Evolutionary conservation across 78 protist species (phyloP).

Genomic region (Guillardia theta): DNA sequence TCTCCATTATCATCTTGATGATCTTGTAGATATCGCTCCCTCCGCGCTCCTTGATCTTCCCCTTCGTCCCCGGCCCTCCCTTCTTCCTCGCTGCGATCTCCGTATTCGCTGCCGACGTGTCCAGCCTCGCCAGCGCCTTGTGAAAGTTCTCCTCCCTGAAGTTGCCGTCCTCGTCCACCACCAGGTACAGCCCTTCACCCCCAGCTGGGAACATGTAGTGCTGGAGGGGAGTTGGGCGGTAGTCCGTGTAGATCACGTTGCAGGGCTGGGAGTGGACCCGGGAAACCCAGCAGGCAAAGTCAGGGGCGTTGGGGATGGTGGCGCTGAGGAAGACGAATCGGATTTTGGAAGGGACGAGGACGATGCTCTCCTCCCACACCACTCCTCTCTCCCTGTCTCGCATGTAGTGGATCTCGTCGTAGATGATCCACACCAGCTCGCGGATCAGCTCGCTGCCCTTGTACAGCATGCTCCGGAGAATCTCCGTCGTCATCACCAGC

Average conservation of each 20-base stretch:
- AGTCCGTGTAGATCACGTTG: conserved; percentile 35
- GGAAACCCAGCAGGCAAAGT: conserved; percentile 84
- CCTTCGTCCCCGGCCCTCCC: neutral
- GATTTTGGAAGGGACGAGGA: conserved; percentile 71
- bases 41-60: conserved; percentile 13
- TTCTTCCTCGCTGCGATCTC: neutral
- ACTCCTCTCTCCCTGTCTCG: conserved; percentile 84
- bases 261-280: conserved; percentile 42
- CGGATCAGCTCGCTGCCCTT: conserved; percentile 88
- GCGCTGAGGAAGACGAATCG: conserved; percentile 88
- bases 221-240: conserved; percentile 92
- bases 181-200: conserved; percentile 86
- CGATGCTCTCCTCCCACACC: conserved; percentile 93
- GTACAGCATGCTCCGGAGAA: conserved; percentile 96
- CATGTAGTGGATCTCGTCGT: conserved; percentile 92
- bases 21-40: neutral
- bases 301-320: conserved; percentile 86
- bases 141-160: conserved; percentile 75
- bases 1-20: neutral
- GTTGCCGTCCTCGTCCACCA: conserved; percentile 75
- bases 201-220: conserved; percentile 68
- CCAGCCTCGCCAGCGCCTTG: conserved; percentile 51
- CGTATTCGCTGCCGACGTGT: neutral
- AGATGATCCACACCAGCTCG: conserved; percentile 86
- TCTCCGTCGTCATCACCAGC: conserved; percentile 80